These are phyloP conservation scores for Solanum sitiens DNA, from an alignment of 257 asterid species.

Conservation along the genomic window DNA sequence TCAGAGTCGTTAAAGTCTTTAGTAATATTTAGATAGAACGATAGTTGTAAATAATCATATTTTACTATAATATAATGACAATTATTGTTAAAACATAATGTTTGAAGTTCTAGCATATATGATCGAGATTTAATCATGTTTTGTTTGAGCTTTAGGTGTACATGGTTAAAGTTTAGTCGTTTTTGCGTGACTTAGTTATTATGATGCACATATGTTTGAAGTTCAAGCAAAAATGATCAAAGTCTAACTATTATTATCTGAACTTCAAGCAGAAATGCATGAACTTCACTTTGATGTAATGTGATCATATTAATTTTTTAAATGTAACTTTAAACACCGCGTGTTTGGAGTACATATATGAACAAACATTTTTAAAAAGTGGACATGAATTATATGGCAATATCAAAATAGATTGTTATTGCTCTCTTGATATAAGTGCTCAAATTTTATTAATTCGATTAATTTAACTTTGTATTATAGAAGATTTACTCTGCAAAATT, in stretches of 20 bases:
- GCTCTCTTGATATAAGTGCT: rapidly evolving
- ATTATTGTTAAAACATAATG: too few species aligned
- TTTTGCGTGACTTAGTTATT: not conserved
- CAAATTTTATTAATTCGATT: not conserved
- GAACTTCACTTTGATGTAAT: not conserved
- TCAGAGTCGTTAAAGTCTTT: not conserved
- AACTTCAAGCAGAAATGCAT: not conserved
- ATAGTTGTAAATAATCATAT: too few species aligned
- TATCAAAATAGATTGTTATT: not conserved
- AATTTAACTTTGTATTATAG: not conserved
- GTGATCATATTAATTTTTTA: not conserved
- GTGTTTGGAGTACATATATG: not conserved
- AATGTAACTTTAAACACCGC: not conserved
- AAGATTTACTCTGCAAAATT: not conserved
- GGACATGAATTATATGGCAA: not conserved
- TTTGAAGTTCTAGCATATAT: not conserved
- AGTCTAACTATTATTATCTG: not conserved
- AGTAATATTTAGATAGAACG: not conserved
- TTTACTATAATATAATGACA: too few species aligned
- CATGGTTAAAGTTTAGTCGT: not conserved
- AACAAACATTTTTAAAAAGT: not conserved
- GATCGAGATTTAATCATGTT: not conserved
- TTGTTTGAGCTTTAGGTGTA: not conserved
- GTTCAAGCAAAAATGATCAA: not conserved
- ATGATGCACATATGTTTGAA: too few species aligned